Evolutionary conservation across 257 asterid species (phyloP).

Genomic region (Lithospermum erythrorhizon): DNA sequence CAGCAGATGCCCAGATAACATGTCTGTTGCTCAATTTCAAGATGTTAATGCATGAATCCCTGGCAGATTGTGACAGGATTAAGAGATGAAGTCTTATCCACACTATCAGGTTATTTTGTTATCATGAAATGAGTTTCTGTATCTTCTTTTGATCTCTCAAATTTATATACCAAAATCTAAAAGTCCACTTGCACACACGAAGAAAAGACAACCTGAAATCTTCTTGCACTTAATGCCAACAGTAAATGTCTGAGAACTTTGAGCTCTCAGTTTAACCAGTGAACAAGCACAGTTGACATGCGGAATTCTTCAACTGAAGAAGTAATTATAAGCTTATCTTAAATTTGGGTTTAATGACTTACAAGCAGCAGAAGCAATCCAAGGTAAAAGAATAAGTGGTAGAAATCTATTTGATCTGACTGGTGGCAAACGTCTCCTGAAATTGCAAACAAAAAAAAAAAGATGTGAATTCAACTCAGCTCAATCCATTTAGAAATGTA

Average conservation of each 20-base stretch:
- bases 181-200: no score
- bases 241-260: not conserved
- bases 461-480: slow-evolving; percentile 1
- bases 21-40: no score
- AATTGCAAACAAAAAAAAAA: slow-evolving; percentile 23
- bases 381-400: slow-evolving; percentile 59
- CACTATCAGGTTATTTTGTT: no score
- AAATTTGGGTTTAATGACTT: slow-evolving; percentile 12
- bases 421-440: slow-evolving; percentile 82
- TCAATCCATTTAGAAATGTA: not conserved
- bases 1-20: no score
- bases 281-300: not conserved
- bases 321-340: not conserved
- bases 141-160: no score
- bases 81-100: no score
- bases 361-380: slow-evolving; percentile 60
- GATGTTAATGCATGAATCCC: no score
- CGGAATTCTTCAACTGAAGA: not conserved
- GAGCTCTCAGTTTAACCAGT: not conserved
- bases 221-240: no score
- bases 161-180: no score
- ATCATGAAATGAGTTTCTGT: no score
- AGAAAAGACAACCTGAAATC: no score
- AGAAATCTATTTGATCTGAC: slow-evolving; percentile 50
- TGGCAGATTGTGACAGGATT: no score